These are phyloP conservation scores for Ustilago nuda DNA, from an alignment of 1,284 basidiomycete species.

Conservation along the genomic window DNA sequence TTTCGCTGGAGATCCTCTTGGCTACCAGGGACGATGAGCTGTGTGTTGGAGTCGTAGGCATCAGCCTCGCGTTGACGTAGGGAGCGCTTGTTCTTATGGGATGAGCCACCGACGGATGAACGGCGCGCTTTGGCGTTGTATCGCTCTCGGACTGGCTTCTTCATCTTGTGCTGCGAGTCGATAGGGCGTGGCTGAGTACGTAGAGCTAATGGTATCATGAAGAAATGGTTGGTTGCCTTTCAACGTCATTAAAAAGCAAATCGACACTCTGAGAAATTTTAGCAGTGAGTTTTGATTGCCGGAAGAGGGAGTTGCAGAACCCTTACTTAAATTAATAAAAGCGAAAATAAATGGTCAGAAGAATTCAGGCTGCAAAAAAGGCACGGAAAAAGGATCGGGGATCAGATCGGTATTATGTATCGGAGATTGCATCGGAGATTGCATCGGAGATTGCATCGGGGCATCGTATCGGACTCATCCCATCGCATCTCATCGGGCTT, in stretches of 20 bases:
- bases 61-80: conserved; percentile 45
- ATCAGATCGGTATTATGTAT: too few species aligned
- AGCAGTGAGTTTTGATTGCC: neutral
- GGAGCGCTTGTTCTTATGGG: conserved; percentile 64
- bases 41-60: conserved; percentile 57
- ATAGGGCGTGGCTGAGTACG: neutral
- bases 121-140: conserved; percentile 67
- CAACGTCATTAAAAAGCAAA: neutral
- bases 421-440: too few species aligned
- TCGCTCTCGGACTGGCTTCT: conserved; percentile 54
- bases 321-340: neutral
- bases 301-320: conserved; percentile 4
- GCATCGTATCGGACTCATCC: neutral
- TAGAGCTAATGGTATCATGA: neutral
- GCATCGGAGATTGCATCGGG: too few species aligned
- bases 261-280: neutral
- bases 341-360: neutral
- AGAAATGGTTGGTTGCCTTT: neutral
- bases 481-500: too few species aligned
- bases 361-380: neutral
- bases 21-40: conserved; percentile 59
- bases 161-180: conserved; percentile 24
- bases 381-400: neutral
- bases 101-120: conserved; percentile 62
- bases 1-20: conserved; percentile 39